A percentile compares a stretch with the other conserved stretches of the same genome.
These are phyloP conservation scores for Fusarium algeriense DNA, from an alignment of 2,329 filamentous ascomycete species.

Conservation along the genomic window DNA sequence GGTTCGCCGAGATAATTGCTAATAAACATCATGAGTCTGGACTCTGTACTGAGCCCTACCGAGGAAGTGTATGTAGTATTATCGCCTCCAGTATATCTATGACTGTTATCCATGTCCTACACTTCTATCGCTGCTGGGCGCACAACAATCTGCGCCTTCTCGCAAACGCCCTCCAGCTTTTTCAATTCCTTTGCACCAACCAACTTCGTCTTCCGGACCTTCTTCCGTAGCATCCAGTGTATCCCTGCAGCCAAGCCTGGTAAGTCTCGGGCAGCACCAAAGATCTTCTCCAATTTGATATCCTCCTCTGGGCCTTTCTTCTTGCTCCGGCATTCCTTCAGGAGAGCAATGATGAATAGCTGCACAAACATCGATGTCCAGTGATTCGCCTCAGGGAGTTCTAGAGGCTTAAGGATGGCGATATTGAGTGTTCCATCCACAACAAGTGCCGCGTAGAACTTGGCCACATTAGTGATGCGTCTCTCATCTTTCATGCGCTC, in stretches of 20 bases:
- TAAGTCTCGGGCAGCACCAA: slow-evolving; percentile 72
- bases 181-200: slow-evolving; percentile 62
- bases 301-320: slow-evolving; percentile 63
- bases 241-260: slow-evolving; percentile 79
- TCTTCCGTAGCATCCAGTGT: slow-evolving; percentile 83
- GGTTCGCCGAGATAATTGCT: slow-evolving; percentile 13
- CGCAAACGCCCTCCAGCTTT: slow-evolving; percentile 55
- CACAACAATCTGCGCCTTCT: slow-evolving; percentile 51
- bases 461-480: slow-evolving; percentile 65
- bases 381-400: slow-evolving; percentile 80
- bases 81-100: neutral
- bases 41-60: neutral
- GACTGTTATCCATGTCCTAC: slow-evolving; percentile 6
- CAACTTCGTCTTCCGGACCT: slow-evolving; percentile 74
- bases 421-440: slow-evolving; percentile 60
- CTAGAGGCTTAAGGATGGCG: slow-evolving; percentile 74
- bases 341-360: slow-evolving; percentile 79
- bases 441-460: slow-evolving; percentile 66
- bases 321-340: slow-evolving; percentile 70
- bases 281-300: slow-evolving; percentile 72
- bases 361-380: slow-evolving; percentile 85
- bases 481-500: slow-evolving; percentile 61
- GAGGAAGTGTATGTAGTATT: neutral
- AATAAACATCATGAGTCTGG: neutral
- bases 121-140: slow-evolving; percentile 37